Percentiles rank a stretch among this genome's conserved stretches.
phyloP scores from a whole-genome alignment of 139 green algal species.

The Nannochloris sp. region DNA sequence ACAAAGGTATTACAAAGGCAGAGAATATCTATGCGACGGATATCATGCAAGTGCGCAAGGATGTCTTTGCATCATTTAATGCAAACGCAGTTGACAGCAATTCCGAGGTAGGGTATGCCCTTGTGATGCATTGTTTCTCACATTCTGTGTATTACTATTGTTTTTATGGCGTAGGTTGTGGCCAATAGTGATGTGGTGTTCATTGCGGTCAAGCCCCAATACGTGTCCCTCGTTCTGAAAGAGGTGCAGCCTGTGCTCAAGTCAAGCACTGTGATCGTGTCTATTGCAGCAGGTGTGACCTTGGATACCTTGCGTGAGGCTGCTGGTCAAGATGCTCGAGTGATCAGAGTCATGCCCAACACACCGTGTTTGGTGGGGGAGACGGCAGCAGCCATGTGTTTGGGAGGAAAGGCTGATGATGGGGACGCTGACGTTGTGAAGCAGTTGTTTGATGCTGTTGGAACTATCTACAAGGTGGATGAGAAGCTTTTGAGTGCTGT shows the following conservation, averaged over 20 bases:
- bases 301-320: conserved; percentile 50
- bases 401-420: conserved; percentile 33
- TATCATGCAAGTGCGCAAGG: conserved; percentile 41
- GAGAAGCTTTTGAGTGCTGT: conserved; percentile 89
- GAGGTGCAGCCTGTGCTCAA: conserved; percentile 41
- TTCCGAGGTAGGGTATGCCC: conserved; percentile 26
- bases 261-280: conserved; percentile 65
- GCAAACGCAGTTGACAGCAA: conserved; percentile 31
- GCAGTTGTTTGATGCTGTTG: conserved; percentile 62
- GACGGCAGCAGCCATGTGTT: conserved; percentile 80
- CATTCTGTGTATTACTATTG: too few species aligned
- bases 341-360: conserved; percentile 97
- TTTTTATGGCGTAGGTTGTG: conserved; percentile 40
- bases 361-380: conserved; percentile 90
- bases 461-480: conserved; percentile 58
- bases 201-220: conserved; percentile 88
- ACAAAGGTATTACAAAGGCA: conserved; percentile 39
- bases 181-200: conserved; percentile 74
- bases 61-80: conserved; percentile 65
- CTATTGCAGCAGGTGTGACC: conserved; percentile 89
- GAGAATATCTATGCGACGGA: conserved; percentile 59
- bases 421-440: conserved; percentile 56
- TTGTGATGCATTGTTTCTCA: not conserved
- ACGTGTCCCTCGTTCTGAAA: conserved; percentile 59
- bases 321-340: conserved; percentile 39